Evolutionary conservation across 2,329 filamentous ascomycete genomes (phyloP).

Genomic region (Penicillium polonicum): DNA sequence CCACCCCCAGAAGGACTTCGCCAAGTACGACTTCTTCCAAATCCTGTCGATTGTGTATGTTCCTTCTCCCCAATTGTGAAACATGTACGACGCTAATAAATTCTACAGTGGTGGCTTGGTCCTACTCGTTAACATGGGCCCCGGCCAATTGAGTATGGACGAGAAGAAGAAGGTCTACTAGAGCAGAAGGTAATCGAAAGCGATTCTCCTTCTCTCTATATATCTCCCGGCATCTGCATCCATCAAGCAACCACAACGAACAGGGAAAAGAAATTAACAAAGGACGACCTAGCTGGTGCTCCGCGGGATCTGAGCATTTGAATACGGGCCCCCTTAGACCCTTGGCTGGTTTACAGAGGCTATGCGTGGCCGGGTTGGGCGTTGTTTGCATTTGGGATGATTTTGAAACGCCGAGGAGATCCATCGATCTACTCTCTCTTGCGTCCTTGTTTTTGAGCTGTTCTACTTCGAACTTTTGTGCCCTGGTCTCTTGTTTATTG

Average conservation of each 20-base stretch:
- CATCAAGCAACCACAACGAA: constrained; percentile 40
- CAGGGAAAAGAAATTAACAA: not conserved
- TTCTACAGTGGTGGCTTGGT: constrained; percentile 73
- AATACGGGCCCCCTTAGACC: not conserved
- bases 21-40: constrained; percentile 99
- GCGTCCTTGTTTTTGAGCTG: constrained; percentile 5
- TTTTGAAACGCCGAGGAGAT: not conserved
- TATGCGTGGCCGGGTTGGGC: constrained; percentile 2
- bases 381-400: constrained; percentile 9
- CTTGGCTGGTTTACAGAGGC: constrained; percentile 1
- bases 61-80: not conserved
- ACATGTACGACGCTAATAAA: constrained; percentile 1
- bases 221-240: constrained; percentile 11
- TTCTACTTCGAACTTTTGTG: constrained; percentile 2
- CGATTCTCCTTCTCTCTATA: constrained; percentile 13
- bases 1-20: constrained; percentile 99
- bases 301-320: constrained; percentile 6
- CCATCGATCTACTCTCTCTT: not conserved
- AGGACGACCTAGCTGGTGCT: not conserved
- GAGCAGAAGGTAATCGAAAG: constrained; percentile 6
- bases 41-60: constrained; percentile 92
- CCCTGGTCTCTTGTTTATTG: not conserved
- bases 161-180: constrained; percentile 99
- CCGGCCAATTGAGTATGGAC: constrained; percentile 95
- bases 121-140: constrained; percentile 96